Evolutionary conservation across 345 rosid species (phyloP).

Genomic region (Citrus hindsii): DNA sequence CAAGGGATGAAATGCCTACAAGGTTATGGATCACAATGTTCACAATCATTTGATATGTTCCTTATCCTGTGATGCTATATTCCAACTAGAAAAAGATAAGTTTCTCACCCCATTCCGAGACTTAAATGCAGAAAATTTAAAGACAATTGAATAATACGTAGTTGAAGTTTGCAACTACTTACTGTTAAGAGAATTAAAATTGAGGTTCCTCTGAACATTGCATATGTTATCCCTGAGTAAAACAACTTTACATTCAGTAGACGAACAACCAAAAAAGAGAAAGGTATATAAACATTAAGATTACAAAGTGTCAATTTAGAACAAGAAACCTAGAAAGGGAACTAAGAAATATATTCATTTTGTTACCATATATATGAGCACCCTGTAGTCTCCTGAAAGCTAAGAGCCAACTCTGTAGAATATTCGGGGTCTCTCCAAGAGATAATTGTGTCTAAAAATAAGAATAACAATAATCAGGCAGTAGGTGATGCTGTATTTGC

Average conservation of each 20-base stretch:
- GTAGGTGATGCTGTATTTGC: not conserved
- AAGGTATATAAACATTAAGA: not conserved
- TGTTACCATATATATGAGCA: slow-evolving; percentile 86
- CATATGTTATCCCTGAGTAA: slow-evolving; percentile 77
- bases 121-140: not conserved
- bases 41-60: not conserved
- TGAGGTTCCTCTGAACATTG: slow-evolving; percentile 77
- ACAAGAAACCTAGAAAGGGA: not conserved
- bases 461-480: not conserved
- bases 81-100: not conserved
- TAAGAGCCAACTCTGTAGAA: slow-evolving; percentile 87
- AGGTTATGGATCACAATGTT: not conserved
- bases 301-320: not conserved
- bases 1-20: not conserved
- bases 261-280: not conserved
- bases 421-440: slow-evolving; percentile 97
- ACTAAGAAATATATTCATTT: slow-evolving; percentile 6
- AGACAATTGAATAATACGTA: not conserved
- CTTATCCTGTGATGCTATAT: not conserved
- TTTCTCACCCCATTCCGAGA: not conserved
- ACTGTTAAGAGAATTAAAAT: slow-evolving; percentile 77
- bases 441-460: slow-evolving; percentile 76
- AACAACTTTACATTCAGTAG: slow-evolving; percentile 5
- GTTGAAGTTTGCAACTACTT: slow-evolving; percentile 29
- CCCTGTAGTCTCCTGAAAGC: slow-evolving; percentile 94